Conservation (phyloP, 108 stramenopile species). For the Cyclotella kingstonii region DNA sequence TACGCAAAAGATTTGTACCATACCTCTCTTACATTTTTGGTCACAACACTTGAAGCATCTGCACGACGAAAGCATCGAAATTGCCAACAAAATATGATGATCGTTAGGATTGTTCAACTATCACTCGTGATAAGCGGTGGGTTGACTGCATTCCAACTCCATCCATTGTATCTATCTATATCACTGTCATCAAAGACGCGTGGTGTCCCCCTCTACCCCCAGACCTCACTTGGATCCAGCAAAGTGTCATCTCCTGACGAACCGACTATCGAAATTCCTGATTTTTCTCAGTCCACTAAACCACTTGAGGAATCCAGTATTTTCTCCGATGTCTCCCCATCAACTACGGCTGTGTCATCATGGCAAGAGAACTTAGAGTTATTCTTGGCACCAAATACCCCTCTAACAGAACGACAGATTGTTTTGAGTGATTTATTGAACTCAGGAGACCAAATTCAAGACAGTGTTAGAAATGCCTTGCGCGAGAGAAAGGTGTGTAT, state of each 20-base stretch:
- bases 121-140: too few relatives aligned
- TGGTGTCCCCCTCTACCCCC: background rate
- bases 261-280: conserved; percentile 14
- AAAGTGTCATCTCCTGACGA: conserved; percentile 1
- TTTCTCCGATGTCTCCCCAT: conserved; percentile 7
- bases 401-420: conserved; percentile 65
- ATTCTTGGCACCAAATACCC: conserved; percentile 65
- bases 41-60: too few relatives aligned
- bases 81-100: too few relatives aligned
- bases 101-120: too few relatives aligned
- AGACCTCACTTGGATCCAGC: background rate
- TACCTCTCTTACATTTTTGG: too few relatives aligned
- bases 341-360: background rate
- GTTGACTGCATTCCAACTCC: conserved; percentile 5
- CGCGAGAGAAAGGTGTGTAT: conserved; percentile 73
- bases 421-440: conserved; percentile 66
- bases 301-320: conserved; percentile 32
- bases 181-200: too few relatives aligned
- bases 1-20: too few relatives aligned
- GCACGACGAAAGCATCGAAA: too few relatives aligned
- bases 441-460: conserved; percentile 69
- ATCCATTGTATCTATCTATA: too few relatives aligned
- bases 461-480: conserved; percentile 64
- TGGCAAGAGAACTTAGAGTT: conserved; percentile 78
- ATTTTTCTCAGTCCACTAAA: conserved; percentile 40